Conservation (phyloP, 495 filamentous ascomycete genomes). For the Xylaria acuta region DNA sequence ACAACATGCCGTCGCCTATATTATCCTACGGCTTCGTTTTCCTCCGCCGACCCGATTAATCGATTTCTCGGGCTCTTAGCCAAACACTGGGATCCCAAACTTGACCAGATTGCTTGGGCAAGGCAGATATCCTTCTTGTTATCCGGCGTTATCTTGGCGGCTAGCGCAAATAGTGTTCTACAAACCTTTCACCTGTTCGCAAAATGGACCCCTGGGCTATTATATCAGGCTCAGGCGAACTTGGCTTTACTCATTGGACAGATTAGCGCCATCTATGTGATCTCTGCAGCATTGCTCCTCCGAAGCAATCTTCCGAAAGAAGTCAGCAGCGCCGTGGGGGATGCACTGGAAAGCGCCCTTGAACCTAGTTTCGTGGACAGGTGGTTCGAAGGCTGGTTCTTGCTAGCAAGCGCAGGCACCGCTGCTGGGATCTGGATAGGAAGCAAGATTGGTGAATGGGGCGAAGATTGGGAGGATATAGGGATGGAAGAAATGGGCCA, state of each 20-base stretch:
- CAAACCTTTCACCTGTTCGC: conserved; percentile 79
- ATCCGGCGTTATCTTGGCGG: conserved; percentile 76
- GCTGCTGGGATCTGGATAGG: conserved; percentile 72
- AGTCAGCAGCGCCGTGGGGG: conserved; percentile 72
- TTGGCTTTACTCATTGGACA: conserved; percentile 75
- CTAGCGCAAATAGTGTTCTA: conserved; percentile 74
- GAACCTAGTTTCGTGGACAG: conserved; percentile 75
- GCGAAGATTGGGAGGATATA: conserved; percentile 68
- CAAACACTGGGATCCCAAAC: conserved; percentile 71
- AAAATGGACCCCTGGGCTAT: conserved; percentile 69
- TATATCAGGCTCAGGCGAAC: conserved; percentile 68
- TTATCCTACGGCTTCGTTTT: conserved; percentile 60
- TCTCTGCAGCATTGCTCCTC: conserved; percentile 73
- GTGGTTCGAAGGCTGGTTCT: conserved; percentile 89
- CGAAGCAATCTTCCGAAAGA: conserved; percentile 74
- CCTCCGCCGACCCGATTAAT: conserved; percentile 77
- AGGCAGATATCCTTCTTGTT: conserved; percentile 79
- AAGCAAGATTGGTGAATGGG: conserved; percentile 59
- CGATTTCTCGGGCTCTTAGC: conserved; percentile 76
- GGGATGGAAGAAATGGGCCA: conserved; percentile 74
- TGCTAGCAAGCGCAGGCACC: conserved; percentile 66
- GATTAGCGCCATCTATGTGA: conserved; percentile 79
- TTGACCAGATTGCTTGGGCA: conserved; percentile 74
- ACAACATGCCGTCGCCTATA: conserved; percentile 64
- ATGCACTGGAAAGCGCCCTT: conserved; percentile 72